phyloP scores from a whole-genome alignment of 768 basidiomycete species.

The Favolaschia claudopus region DNA sequence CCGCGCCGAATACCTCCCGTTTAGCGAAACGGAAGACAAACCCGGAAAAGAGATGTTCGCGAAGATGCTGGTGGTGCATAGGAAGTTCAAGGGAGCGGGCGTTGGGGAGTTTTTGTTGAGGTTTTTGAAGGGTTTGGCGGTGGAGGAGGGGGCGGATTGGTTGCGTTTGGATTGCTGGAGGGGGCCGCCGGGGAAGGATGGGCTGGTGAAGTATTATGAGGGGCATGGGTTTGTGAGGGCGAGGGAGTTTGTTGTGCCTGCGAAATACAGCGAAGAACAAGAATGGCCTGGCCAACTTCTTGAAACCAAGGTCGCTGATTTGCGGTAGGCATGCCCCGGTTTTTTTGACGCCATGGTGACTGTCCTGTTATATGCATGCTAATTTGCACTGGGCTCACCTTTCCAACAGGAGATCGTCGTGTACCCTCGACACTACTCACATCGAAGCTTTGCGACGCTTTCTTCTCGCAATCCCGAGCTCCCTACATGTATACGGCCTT shows the following conservation, averaged over 20 bases:
- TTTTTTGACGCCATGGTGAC: no score
- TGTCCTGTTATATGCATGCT: no score
- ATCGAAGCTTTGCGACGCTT: no score
- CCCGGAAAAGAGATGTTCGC: constrained; percentile 20
- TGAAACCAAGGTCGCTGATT: constrained; percentile 21
- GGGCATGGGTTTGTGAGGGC: constrained; percentile 13
- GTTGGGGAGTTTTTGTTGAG: constrained; percentile 15
- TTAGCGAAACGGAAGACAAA: constrained; percentile 10
- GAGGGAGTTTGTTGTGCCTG: constrained; percentile 12
- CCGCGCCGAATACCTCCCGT: constrained; percentile 22
- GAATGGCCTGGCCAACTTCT: constrained; percentile 24
- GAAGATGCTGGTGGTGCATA: constrained; percentile 13
- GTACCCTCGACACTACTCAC: no score
- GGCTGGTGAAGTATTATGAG: constrained; percentile 19
- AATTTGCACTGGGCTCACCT: no score
- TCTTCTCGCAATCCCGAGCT: no score
- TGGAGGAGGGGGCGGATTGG: constrained; percentile 18
- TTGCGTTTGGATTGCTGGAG: constrained; percentile 22
- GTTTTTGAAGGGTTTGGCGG: constrained; percentile 9
- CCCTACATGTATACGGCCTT: no score
- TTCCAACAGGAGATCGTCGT: no score
- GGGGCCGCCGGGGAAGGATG: constrained; percentile 19
- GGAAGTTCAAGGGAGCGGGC: constrained; percentile 8
- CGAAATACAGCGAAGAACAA: not conserved
- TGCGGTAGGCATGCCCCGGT: no score